Conservation (phyloP, 371 early-diverging fungal genomes). For the Apophysomyces ossiformis region DNA sequence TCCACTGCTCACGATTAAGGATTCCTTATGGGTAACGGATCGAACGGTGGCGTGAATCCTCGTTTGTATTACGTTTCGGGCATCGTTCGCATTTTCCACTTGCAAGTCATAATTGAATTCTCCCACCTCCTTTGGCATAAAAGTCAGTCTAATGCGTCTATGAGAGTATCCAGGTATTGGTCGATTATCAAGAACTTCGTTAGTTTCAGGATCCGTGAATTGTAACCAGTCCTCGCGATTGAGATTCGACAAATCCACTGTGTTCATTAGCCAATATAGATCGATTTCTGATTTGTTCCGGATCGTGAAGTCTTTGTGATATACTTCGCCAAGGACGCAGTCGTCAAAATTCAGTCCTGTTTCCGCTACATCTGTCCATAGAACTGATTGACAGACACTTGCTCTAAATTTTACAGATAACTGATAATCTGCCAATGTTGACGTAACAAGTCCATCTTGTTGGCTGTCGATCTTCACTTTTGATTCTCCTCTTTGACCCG, state of each 20-base stretch:
- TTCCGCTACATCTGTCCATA: slow-evolving; percentile 90
- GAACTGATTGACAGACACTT: slow-evolving; percentile 83
- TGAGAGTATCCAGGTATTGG: slow-evolving; percentile 77
- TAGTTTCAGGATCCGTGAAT: slow-evolving; percentile 79
- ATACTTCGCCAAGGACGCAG: slow-evolving; percentile 86
- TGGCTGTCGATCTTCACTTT: neutral
- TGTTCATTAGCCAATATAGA: slow-evolving; percentile 85
- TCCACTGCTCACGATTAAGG: slow-evolving; percentile 76
- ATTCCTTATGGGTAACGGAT: slow-evolving; percentile 78
- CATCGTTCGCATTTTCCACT: slow-evolving; percentile 90
- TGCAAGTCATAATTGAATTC: slow-evolving; percentile 89
- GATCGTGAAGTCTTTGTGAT: slow-evolving; percentile 88
- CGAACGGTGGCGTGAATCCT: slow-evolving; percentile 85
- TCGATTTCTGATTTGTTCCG: slow-evolving; percentile 93
- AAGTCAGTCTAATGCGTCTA: slow-evolving; percentile 80
- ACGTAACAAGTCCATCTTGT: slow-evolving; percentile 30
- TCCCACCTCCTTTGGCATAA: slow-evolving; percentile 86
- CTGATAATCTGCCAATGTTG: slow-evolving; percentile 64
- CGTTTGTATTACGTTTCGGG: slow-evolving; percentile 79
- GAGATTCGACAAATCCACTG: slow-evolving; percentile 65
- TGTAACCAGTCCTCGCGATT: slow-evolving; percentile 65
- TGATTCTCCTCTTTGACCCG: slow-evolving; percentile 18
- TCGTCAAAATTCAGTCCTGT: slow-evolving; percentile 93
- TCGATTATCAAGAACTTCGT: slow-evolving; percentile 54
- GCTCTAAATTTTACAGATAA: slow-evolving; percentile 81